These are phyloP conservation scores for Phoma sp. DNA, from an alignment of 2,329 filamentous ascomycete species.

Conservation along the genomic window DNA sequence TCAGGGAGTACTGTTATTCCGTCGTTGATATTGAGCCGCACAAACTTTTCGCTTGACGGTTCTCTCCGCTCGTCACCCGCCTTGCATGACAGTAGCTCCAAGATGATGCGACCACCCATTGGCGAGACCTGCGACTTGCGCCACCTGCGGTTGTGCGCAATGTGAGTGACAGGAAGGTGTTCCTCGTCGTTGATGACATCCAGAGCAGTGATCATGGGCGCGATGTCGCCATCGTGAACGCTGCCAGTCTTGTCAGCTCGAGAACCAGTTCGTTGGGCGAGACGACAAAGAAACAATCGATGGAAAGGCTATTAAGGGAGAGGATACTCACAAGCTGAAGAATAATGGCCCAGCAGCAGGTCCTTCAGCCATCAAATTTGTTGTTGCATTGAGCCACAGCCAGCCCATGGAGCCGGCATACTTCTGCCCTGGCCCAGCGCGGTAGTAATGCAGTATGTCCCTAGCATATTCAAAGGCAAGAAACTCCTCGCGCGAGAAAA, in stretches of 20 bases:
- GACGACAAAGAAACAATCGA: too few species aligned
- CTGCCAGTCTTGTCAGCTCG: constrained; percentile 24
- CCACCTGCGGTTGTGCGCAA: constrained; percentile 56
- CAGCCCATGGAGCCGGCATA: constrained; percentile 62
- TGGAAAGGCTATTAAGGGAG: background rate
- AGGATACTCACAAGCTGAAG: constrained; percentile 59
- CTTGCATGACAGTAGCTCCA: constrained; percentile 59
- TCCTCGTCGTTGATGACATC: constrained; percentile 54
- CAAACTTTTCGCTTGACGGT: constrained; percentile 36
- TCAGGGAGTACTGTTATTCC: constrained; percentile 58
- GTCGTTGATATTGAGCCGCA: constrained; percentile 65
- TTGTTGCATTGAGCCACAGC: constrained; percentile 64
- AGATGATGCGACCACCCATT: constrained; percentile 62
- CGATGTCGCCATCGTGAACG: constrained; percentile 65
- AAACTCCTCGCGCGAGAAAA: constrained; percentile 62
- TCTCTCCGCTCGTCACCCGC: background rate
- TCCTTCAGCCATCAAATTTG: constrained; percentile 55
- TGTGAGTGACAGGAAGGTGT: constrained; percentile 55
- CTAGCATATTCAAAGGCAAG: constrained; percentile 63
- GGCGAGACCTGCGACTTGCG: constrained; percentile 62
- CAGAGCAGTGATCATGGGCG: constrained; percentile 60
- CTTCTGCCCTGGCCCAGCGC: constrained; percentile 62
- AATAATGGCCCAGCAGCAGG: constrained; percentile 55
- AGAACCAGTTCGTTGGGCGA: too few species aligned
- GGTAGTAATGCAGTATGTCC: constrained; percentile 64